Evolutionary conservation across 345 rosid genomes (phyloP), one percentile per base, ranked within the genome.

Genomic region (Aquilaria malaccensis): DNA sequence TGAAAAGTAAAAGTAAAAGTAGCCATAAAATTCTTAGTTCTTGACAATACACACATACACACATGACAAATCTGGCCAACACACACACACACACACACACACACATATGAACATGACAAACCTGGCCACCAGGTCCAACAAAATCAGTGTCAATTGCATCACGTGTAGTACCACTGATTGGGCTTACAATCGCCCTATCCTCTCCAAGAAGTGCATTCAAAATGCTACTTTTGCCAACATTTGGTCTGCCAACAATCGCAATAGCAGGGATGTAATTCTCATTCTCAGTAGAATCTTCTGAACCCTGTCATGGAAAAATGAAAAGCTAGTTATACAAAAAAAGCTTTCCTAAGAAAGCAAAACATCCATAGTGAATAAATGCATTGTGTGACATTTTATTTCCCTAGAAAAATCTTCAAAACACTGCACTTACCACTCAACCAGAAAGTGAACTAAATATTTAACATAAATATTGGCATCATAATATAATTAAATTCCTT

Each of bases 211-310:
- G 80, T 61, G 98, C 91, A 87, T 92, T 92, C 74, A 92, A 80
- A 70, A 92, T 92, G 80, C 98, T 92, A 72, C 98, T 92, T 76
- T 92, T 92, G 52, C 98, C 98, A 72, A 92, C 98, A 67, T 92
- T 89, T 58, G 98, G 98, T 54, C 94, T 78, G 61, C 98, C 98
- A 71, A 92, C 96, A 69, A 92, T 92, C 60, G 97, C 86, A 72
- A 92, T 85, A 63, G 98, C 82, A 55, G 97, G 97, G 61, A 92
- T 72, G 77, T 85, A 81, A 72, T 79, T 71, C 70, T 74, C 89
- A 62, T 80, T 89, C 60, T 83, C 93, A 53, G 70, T 75, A 7
- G 66, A 55, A 62, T 72, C 67, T 67, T 66, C 85, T 60, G 71
- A 56, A 60, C 63, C 82, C 98, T 91, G 9, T 61, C 54, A 66